phyloP scores from a whole-genome alignment of 768 basidiomycete genomes.

The Dictyophora rubrovolvata region DNA sequence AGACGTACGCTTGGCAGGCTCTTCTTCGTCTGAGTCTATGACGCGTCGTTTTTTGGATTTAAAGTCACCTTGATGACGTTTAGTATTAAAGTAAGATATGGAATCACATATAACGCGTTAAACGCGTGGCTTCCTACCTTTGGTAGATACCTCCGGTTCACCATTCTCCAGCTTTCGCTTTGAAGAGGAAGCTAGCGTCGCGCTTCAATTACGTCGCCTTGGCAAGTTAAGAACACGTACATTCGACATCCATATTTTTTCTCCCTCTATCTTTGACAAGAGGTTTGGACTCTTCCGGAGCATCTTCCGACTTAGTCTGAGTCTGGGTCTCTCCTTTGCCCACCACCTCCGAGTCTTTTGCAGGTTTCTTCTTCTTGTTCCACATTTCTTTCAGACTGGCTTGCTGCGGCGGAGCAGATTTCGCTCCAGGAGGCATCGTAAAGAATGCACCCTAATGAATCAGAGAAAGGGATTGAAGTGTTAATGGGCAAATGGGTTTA shows the following conservation, averaged over 20 bases:
- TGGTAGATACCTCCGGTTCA: conserved; percentile 12
- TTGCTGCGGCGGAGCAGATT: conserved; percentile 63
- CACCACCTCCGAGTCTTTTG: conserved; percentile 13
- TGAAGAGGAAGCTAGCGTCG: conserved; percentile 15
- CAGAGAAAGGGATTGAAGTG: background rate
- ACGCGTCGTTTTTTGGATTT: conserved; percentile 24
- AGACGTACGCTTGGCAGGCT: conserved; percentile 9
- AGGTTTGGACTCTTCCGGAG: conserved; percentile 8
- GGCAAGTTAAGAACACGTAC: background rate
- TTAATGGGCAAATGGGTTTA: background rate
- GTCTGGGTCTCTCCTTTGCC: conserved; percentile 12
- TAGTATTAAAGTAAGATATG: background rate
- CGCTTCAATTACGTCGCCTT: background rate
- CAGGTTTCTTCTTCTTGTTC: conserved; percentile 35
- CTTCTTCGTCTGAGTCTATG: conserved; percentile 30
- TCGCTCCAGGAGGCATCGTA: conserved; percentile 57
- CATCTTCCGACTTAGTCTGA: conserved; percentile 10
- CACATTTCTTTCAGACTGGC: conserved; percentile 72
- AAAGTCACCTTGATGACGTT: background rate
- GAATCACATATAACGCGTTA: background rate
- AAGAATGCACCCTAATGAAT: conserved; percentile 56
- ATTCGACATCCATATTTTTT: conserved; percentile 12
- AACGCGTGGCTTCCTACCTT: conserved; percentile 7
- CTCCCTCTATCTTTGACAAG: conserved; percentile 24
- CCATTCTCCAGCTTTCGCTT: conserved; percentile 26